Base-by-base conservation (phyloP, 371 early-diverging fungal species). In the Mucor circinelloides region DNA sequence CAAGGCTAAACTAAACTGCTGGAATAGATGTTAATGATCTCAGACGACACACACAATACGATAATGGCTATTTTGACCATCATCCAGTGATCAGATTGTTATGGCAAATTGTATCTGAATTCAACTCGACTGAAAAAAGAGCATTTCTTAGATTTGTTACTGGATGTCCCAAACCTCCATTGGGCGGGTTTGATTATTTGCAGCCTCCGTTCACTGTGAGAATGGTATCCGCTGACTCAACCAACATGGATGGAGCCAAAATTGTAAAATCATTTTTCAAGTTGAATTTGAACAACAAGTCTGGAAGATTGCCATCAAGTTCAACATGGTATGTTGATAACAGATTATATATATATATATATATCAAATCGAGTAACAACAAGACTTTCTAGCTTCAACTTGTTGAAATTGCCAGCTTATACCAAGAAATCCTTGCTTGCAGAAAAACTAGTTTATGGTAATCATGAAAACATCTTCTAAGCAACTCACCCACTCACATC, bases 71-170 rank as follows among this genome's bases (percentile, higher is more conserved):
- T 72, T 80, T 83, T 64, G 84, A 88, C 44, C 86, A 86, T 31
- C 94, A 92, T 71, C 89, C 85, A n/a, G 89, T 91, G 15, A 93
- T 94, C 21, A 75, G 84, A n/a, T 68, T 77, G 3, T 85, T 97
- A 32, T 97, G 97, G 97, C 79, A 88, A 36, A 89, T 94, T 25
- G 79, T 96, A 13, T 77, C 85, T 56, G 79, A 84, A 5, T 80
- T 94, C 19, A 70, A 62, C 8, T 90, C 88, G 6, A 85, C 85
- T 19, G 90, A 95, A 60, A 87, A 89, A 60, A 76, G 87, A 15
- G 80, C 84, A 12, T 89, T 97, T 61, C 78, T 95, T 46, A 91
- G 91, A 73, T 97, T 96, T 77, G 89, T 91, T 6, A 97, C 97
- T 15, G 90, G 93, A 58, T 95, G 96, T 61, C 81, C 89, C 27